Evolutionary conservation across 2,329 filamentous ascomycete species (phyloP), one percentile per base, ranked within the genome.

Genomic region (Colletotrichum tanaceti): DNA sequence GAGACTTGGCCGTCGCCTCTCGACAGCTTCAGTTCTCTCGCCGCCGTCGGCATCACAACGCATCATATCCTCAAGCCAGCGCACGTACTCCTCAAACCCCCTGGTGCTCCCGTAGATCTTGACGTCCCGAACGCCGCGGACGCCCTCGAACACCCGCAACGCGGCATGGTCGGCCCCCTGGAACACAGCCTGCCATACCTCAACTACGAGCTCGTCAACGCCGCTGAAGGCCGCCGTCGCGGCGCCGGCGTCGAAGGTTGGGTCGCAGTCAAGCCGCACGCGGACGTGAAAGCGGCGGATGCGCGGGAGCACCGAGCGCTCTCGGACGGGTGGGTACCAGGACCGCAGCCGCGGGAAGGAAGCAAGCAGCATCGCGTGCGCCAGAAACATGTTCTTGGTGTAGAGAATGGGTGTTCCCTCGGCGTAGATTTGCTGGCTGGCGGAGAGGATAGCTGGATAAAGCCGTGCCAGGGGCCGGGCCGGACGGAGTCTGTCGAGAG

Each of bases 331-430:
- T 41, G 73, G 70, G 71, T 77, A 76, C 71, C 75, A 74, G 57
- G 72, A 60, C 57, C 74, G 75, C 46, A 83, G 79, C n/a, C 79
- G 78, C 9, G 82, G 83, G 66, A 81, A 80, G 3, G 75, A 71
- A 6, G 81, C 76, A 10, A 85, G 80, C 20, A 82, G 74, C 4
- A 75, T 74, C 1, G 77, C 75, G 74, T 84, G 81, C 13, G 81
- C 80, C 64, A 79, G 71, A 74, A 84, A 85, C 47, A 77, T 80
- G 77, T 85, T 85, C 68, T 68, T 68, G 24, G 73, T 68, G 75
- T 85, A 85, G 49, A 85, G 80, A 22, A 84, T 65, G 5, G 79
- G 75, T 0, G 75, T 73, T 47, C 79, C 79, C 68, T 85, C 83
- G 67, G 65, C 68, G 77, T 84, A 75, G 62, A 79, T 79, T 64